phyloP scores from a whole-genome alignment of 805 yeast species.

The Helenozyma rhizophorensis region DNA sequence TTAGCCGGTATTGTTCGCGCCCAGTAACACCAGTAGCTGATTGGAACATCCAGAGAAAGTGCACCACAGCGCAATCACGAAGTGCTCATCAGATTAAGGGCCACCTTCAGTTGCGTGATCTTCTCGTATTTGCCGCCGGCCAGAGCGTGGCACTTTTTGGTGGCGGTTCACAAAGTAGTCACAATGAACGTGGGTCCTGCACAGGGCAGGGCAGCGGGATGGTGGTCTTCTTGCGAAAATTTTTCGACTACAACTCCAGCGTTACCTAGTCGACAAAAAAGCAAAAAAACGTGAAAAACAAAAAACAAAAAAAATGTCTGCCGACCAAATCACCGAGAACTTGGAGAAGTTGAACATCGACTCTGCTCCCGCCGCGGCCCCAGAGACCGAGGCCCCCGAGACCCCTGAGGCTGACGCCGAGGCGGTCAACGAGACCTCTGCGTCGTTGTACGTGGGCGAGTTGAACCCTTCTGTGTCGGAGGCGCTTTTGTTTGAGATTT shows the following conservation, averaged over 20 bases:
- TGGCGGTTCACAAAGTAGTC: too few species aligned
- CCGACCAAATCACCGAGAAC: constrained; percentile 43
- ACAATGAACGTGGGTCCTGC: too few species aligned
- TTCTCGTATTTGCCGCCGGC: too few species aligned
- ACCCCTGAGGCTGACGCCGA: constrained; percentile 26
- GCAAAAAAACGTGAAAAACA: constrained; percentile 6
- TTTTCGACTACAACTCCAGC: neutral
- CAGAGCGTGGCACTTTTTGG: too few species aligned
- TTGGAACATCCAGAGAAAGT: too few species aligned
- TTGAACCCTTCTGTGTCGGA: constrained; percentile 89
- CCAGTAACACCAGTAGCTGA: too few species aligned
- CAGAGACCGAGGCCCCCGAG: constrained; percentile 21
- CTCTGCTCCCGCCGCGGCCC: constrained; percentile 29
- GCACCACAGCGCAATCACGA: too few species aligned
- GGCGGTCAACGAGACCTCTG: constrained; percentile 53
- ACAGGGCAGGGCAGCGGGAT: too few species aligned
- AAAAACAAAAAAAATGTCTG: constrained; percentile 23
- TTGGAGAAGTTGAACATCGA: constrained; percentile 46
- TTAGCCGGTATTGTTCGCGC: too few species aligned
- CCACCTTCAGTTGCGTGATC: too few species aligned
- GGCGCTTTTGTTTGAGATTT: constrained; percentile 90
- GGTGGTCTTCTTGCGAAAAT: too few species aligned
- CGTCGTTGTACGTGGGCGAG: constrained; percentile 96
- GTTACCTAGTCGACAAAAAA: constrained; percentile 1
- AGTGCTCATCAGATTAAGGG: too few species aligned